Percentiles rank a stretch among this genome's conserved stretches.
Conservation (phyloP, 441 rosid genomes). For the Isatis lusitanica region DNA sequence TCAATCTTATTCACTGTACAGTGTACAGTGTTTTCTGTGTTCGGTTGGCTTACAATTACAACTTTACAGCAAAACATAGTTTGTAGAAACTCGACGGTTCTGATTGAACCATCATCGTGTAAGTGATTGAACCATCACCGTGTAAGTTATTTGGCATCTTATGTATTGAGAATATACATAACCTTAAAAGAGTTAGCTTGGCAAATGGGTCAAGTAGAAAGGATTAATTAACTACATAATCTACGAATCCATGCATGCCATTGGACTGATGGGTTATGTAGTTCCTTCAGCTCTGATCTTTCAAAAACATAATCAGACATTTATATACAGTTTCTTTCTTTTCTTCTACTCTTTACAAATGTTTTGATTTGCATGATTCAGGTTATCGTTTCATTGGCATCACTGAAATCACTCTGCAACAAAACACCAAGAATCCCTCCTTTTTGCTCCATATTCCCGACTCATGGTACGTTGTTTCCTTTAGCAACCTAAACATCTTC, state of each 20-base stretch:
- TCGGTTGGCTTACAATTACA: not conserved
- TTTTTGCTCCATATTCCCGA: not conserved
- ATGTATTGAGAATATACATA: not conserved
- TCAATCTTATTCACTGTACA: not conserved
- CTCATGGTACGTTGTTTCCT: constrained; percentile 2
- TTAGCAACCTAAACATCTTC: not conserved
- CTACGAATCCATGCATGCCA: constrained; percentile 13
- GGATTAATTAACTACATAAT: too few relatives aligned
- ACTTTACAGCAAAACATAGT: not conserved
- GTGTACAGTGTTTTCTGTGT: not conserved
- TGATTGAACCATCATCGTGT: constrained; percentile 4
- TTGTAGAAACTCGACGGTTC: not conserved
- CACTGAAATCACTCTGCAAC: not conserved
- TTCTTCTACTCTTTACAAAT: not conserved
- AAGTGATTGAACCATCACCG: constrained; percentile 8
- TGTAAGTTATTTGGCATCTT: constrained; percentile 1
- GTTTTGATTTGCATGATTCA: not conserved
- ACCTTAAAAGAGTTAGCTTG: not conserved
- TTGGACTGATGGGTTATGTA: not conserved
- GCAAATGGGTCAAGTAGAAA: not conserved
- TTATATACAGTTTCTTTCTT: not conserved
- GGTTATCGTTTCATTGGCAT: not conserved
- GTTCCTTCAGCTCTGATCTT: not conserved
- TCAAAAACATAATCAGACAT: not conserved
- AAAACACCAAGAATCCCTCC: not conserved